Evolutionary conservation across 2,329 filamentous ascomycete genomes (phyloP).

Genomic region (Metarhizium robertsii): DNA sequence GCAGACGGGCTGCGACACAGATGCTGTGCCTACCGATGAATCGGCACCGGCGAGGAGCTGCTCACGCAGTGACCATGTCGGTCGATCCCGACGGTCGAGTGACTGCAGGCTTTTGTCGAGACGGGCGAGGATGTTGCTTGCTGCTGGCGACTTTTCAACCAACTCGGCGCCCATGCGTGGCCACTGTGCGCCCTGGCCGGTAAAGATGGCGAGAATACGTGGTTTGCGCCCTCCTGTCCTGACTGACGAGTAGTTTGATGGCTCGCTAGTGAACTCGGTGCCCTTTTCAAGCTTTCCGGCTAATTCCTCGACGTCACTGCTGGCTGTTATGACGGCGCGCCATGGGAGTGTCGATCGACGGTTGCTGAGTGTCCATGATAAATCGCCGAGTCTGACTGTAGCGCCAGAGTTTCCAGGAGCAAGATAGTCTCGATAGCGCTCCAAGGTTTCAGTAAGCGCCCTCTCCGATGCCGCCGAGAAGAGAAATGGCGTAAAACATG

Average conservation of each 20-base stretch:
- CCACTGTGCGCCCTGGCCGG: constrained; percentile 25
- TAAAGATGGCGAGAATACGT: constrained; percentile 19
- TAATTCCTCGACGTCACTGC: background rate
- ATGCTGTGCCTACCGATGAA: constrained; percentile 4
- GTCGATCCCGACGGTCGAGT: background rate
- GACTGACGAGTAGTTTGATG: background rate
- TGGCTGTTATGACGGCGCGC: too few species aligned
- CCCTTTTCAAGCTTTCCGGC: background rate
- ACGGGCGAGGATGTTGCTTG: background rate
- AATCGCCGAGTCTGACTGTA: background rate
- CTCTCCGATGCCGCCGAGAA: background rate
- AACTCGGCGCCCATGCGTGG: constrained; percentile 21
- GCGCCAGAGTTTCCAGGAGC: background rate
- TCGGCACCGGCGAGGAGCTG: background rate
- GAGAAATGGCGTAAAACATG: background rate
- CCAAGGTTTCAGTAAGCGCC: background rate
- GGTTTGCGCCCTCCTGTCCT: background rate
- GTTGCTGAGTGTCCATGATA: background rate
- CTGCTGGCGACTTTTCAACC: background rate
- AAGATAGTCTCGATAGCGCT: background rate
- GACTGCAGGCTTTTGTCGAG: background rate
- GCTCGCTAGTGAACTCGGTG: background rate
- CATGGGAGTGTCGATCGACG: background rate
- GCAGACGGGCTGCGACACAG: constrained; percentile 20
- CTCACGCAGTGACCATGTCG: constrained; percentile 2